A percentile compares a stretch with the other conserved stretches of the same genome.
Conservation (phyloP, 2,329 filamentous ascomycete species). For the Chrysoporthe cubensis region DNA sequence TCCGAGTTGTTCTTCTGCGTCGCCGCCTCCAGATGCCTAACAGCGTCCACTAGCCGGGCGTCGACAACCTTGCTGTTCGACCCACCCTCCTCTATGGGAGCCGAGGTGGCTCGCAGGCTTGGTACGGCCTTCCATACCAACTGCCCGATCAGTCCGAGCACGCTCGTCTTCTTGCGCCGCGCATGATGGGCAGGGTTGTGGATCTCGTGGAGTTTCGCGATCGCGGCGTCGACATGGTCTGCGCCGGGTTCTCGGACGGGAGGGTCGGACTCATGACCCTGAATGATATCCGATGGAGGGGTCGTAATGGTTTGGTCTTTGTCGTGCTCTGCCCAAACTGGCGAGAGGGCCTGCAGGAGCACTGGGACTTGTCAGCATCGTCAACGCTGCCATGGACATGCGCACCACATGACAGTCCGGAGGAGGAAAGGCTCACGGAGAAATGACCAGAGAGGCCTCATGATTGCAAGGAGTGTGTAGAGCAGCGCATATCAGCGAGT, state of each 20-base stretch:
- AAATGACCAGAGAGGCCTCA: conserved; percentile 34
- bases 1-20: conserved; percentile 69
- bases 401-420: conserved; percentile 18
- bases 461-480: conserved; percentile 18
- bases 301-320: conserved; percentile 31
- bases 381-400: conserved; percentile 24
- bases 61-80: conserved; percentile 39
- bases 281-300: conserved; percentile 24
- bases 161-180: conserved; percentile 47
- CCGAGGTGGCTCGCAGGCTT: conserved; percentile 52
- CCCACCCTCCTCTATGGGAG: conserved; percentile 41
- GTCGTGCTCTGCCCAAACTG: conserved; percentile 45
- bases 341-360: conserved; percentile 50
- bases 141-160: conserved; percentile 49
- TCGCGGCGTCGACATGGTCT: conserved; percentile 57
- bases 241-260: conserved; percentile 44
- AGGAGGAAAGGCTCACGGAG: conserved; percentile 43
- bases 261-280: conserved; percentile 24
- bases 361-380: conserved; percentile 39
- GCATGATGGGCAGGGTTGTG: conserved; percentile 47
- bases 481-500: conserved; percentile 28
- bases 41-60: conserved; percentile 54
- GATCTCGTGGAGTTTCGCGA: conserved; percentile 54
- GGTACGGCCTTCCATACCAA: conserved; percentile 55
- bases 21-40: conserved; percentile 56